Conservation (phyloP, 768 basidiomycete genomes). For the Lactarius akahatsu region DNA sequence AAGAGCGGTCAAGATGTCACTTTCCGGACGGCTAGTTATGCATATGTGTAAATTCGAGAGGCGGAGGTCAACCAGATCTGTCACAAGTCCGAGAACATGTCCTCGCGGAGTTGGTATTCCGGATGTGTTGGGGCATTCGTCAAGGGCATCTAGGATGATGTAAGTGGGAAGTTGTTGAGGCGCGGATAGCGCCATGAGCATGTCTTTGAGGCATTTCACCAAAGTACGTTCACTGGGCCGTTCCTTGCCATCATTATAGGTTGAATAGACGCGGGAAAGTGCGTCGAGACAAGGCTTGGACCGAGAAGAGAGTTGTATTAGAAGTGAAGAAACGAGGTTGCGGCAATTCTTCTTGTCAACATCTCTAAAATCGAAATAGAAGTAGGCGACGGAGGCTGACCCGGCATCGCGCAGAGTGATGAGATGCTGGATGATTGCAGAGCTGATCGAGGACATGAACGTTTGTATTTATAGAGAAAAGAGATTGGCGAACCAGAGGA, state of each 20-base stretch:
- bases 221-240: not conserved
- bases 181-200: not conserved
- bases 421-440: not conserved
- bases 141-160: not conserved
- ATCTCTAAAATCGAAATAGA: not conserved
- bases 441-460: not conserved
- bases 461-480: not conserved
- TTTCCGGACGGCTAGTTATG: not conserved
- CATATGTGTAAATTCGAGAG: not conserved
- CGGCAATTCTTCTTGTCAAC: not conserved
- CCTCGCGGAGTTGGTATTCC: not conserved
- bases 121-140: not conserved
- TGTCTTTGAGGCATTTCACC: not conserved
- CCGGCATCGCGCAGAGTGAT: not conserved
- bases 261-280: not conserved
- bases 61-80: not conserved
- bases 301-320: not conserved
- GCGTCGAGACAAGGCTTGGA: not conserved
- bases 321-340: not conserved
- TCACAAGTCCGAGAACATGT: not conserved
- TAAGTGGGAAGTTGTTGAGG: not conserved
- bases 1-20: not conserved
- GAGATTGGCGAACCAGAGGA: not conserved
- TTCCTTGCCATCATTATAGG: not conserved
- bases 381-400: not conserved